These are phyloP conservation scores for Daldinia vernicosa DNA, from an alignment of 495 filamentous ascomycete genomes.

Conservation along the genomic window DNA sequence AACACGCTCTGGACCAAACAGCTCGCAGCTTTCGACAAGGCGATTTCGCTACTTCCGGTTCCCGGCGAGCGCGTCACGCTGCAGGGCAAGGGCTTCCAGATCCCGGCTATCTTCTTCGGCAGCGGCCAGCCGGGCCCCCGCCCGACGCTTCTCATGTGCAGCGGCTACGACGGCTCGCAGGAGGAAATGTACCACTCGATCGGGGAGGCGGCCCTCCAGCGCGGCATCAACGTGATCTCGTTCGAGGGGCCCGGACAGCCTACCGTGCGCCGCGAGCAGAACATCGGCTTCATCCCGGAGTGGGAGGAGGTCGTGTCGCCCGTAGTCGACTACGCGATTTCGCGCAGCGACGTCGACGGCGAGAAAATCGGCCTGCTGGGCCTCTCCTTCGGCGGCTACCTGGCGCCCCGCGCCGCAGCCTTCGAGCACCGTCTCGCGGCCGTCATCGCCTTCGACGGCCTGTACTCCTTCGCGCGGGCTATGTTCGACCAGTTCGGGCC, in stretches of 20 bases:
- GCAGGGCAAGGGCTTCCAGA: conserved; percentile 44
- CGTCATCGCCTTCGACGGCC: conserved; percentile 51
- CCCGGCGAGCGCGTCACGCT: conserved; percentile 51
- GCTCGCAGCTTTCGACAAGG: conserved; percentile 69
- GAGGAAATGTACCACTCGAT: conserved; percentile 56
- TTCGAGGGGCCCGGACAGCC: conserved; percentile 63
- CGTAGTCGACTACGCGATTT: conserved; percentile 53
- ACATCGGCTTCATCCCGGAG: conserved; percentile 57
- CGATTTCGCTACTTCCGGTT: conserved; percentile 52
- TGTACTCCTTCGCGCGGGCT: conserved; percentile 41
- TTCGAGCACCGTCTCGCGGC: conserved; percentile 57
- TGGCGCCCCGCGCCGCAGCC: conserved; percentile 52
- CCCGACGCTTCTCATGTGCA: conserved; percentile 52
- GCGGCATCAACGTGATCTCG: conserved; percentile 58
- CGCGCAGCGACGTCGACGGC: conserved; percentile 42
- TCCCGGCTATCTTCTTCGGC: conserved; percentile 47
- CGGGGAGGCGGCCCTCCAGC: conserved; percentile 48
- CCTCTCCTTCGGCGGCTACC: conserved; percentile 52
- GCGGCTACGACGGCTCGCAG: conserved; percentile 55
- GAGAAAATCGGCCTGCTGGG: conserved; percentile 48
- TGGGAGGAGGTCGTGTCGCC: conserved; percentile 60
- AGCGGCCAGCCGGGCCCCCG: conserved; percentile 19
- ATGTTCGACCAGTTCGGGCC: conserved; percentile 23
- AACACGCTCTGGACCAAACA: conserved; percentile 74
- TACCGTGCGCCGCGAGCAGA: conserved; percentile 54